Evolutionary conservation across 305 asterid genomes (phyloP), one percentile per base, ranked within the genome.

Genomic region (Ajuga reptans): DNA sequence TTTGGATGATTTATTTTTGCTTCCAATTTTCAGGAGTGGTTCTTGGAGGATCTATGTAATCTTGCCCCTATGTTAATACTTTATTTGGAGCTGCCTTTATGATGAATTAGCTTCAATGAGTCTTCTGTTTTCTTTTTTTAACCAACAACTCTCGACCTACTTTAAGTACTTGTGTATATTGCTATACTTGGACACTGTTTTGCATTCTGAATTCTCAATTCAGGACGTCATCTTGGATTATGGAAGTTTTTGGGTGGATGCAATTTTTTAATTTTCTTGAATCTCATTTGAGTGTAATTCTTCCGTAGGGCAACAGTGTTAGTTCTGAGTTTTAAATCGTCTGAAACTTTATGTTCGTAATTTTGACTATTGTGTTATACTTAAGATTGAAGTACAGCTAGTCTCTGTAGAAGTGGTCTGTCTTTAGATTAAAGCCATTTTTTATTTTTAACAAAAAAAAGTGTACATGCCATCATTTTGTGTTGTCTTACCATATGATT

Each of bases 401-500:
- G 45, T 57, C 33, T 36, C 43, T 46, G 43, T 46, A 18, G 37
- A 46, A 29, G 29, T 41, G 15, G 31, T 36, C n/a, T 66, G 24
- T 15, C 10, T 57, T 57, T 71, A 36, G 61, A 34, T 73, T 34
- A 43, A 17, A 34, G 6, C 10, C 10, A 2, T 1, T 1, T 6
- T 2, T 46, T 15, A 46, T 49, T 16, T 65, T 31, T 57, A 57
- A 49, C n/a, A 10, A 49, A 56, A 27, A 37, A 39, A 52, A 7
- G 51, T 51, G 54, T 71, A 12, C 42, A 62, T 66, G 52, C 16
- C 8, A 52, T 14, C 42, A 15, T 39, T 51, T 51, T 16, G 55
- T 49, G 17, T 39, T 51, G 24, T 46, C 63, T 53, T 57, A 66
- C 60, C 49, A 3, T 33, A 52, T 45, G 36, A 59, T 79, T 68